A percentile compares a stretch with the other conserved stretches of the same genome.
These are phyloP conservation scores for Truncatella angustata DNA, from an alignment of 2,329 filamentous ascomycete genomes.

Conservation along the genomic window DNA sequence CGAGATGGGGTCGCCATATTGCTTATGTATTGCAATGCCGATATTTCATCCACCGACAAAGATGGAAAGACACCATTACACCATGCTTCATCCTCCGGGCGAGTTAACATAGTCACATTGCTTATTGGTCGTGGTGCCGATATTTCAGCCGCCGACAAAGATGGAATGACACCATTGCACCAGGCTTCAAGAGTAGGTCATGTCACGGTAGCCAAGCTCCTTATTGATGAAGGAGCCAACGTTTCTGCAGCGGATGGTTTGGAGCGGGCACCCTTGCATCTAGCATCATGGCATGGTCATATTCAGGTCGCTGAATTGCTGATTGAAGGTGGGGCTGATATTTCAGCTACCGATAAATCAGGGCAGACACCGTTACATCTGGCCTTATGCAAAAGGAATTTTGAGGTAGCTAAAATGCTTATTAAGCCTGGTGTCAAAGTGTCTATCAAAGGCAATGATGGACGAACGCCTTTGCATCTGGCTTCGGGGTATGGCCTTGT, in stretches of 20 bases:
- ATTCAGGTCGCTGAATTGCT: neutral
- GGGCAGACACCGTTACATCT: neutral
- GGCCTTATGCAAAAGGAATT: neutral
- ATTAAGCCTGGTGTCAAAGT: neutral
- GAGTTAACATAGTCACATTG: no score
- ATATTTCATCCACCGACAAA: neutral
- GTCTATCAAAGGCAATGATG: neutral
- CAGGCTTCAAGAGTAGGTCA: neutral
- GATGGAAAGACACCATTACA: neutral
- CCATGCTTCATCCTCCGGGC: neutral
- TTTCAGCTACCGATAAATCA: neutral
- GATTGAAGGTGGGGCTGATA: neutral
- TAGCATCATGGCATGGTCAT: no score
- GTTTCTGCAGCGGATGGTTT: slow-evolving; percentile 24
- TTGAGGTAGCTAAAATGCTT: neutral
- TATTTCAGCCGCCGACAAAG: neutral
- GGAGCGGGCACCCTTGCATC: slow-evolving; percentile 31
- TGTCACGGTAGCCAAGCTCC: neutral
- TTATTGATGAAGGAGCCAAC: slow-evolving; percentile 16
- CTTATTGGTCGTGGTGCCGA: neutral
- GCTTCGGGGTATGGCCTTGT: no score
- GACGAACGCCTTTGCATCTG: neutral
- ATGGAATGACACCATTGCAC: neutral
- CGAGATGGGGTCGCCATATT: neutral
- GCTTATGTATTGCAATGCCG: neutral